Evolutionary conservation across 139 green algal genomes (phyloP), one percentile per base, ranked within the genome.

Genomic region (Microglena sp.): DNA sequence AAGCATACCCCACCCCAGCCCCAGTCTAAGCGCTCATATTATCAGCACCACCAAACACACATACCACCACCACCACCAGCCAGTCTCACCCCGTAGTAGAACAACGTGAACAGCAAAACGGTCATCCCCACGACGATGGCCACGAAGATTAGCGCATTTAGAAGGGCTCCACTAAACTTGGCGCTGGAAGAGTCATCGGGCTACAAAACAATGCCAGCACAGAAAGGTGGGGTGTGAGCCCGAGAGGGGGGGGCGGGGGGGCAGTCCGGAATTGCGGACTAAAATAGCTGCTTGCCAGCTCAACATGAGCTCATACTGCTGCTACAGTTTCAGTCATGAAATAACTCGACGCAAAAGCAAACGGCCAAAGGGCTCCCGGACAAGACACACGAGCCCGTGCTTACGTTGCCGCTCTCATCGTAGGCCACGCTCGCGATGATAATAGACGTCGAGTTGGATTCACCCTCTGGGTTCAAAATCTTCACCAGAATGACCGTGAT

Each of bases 71-170:
- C n/a, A n/a, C n/a, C n/a, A 27, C 60, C 4, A 69, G 5, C 11
- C 31, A 55, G 44, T 33, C 79, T 66, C 55, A 87, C 87, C 71
- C 81, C 76, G 54, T 92, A 90, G 54, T 97, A 95, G 84, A 96
- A 95, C 0, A 95, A 77, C 0, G 95, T 62, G 29, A 96, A 86
- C 4, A 98, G 75, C 0, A 90, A 35, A 45, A 97, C 94, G 0
- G 94, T 99, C 79, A 95, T 93, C 3, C 71, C 74, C 3, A 73
- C 81, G 35, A 99, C 82, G 5, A 92, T 73, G 1, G 8, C 69
- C 1, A 97, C 80, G 58, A 98, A 97, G 1, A 97, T 90, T 21
- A 94, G 33, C 1, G 91, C 88, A 62, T 99, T 98, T 1, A 96
- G 65, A 5, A 97, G 32, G 0, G 85, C 84, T 1, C 94, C 94